Base-by-base conservation (phyloP, 495 filamentous ascomycete species). In the Pseudevernia furfuracea region DNA sequence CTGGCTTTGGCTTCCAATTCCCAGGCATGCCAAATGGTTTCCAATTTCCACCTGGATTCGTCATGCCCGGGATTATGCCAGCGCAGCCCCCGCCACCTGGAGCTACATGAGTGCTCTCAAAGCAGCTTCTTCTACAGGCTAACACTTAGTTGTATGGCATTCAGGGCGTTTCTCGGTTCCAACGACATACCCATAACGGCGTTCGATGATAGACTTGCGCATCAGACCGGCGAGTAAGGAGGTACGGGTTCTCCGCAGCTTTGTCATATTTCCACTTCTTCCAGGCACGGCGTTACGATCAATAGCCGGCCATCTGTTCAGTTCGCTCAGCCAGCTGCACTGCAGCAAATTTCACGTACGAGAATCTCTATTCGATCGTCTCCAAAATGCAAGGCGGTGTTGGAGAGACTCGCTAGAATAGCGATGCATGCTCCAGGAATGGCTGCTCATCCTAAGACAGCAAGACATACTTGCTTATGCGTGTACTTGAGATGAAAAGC, bases 21-120 rank as follows among this genome's bases (percentile, higher is more conserved):
- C 76, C 78, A 39, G 76, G 78, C 23, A 71, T 88, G 70, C 77
- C 84, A 46, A 85, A 85, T 67, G 85, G 86, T 14, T 89, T 91
- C 81, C 85, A 85, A 72, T 83, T 88, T 25, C 85, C 85, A 53
- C 82, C 85, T 9, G 85, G 85, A 19, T 89, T 88, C 69, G 76
- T 81, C 77, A 77, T 81, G 72, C 78, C 80, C 21, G 78, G 77
- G 53, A 70, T 73, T 67, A 66, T 73, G 19, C 61, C 64, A 46
- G 59, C 66, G 21, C 79, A 81, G 61, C 79, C 81, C 11, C 80
- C 81, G 19, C 75, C 80, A 48, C 77, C 78, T n/a, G 79, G 80
- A 46, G 59, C 67, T 36, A 63, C 38, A 25, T 66, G 48, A 58
- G 23, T 23, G 17, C 48, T 28, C 37, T 48, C 21, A 21, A 52